These are phyloP conservation scores for Pyrenochaeta sp. DNA, from an alignment of 2,329 filamentous ascomycete species.

Conservation along the genomic window DNA sequence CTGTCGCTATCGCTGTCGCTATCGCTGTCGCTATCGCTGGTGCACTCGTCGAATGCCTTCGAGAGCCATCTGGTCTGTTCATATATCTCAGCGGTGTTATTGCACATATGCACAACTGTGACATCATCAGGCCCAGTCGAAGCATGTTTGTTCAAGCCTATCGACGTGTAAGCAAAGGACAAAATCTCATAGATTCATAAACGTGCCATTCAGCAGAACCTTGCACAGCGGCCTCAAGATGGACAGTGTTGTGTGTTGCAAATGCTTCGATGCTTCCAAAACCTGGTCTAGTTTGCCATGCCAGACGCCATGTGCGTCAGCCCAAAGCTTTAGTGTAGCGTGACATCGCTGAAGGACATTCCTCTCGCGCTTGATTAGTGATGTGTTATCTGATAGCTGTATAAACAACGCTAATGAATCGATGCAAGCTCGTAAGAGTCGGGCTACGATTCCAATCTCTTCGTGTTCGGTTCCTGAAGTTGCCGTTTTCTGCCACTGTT, in stretches of 20 bases:
- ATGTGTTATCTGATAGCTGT: background rate
- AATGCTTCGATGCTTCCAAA: conserved; percentile 22
- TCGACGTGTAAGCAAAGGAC: conserved; percentile 2
- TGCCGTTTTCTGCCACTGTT: conserved; percentile 9
- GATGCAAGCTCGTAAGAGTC: conserved; percentile 10
- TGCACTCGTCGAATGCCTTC: background rate
- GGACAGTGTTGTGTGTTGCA: conserved; percentile 20
- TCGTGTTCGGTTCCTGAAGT: background rate
- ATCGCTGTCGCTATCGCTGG: background rate
- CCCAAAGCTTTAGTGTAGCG: conserved; percentile 25
- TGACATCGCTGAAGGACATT: conserved; percentile 19
- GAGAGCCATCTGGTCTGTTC: conserved; percentile 22
- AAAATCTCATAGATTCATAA: background rate
- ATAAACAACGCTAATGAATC: conserved; percentile 1
- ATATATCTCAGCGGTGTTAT: conserved; percentile 10
- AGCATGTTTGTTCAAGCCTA: conserved; percentile 10
- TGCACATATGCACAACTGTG: background rate
- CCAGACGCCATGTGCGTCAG: conserved; percentile 18
- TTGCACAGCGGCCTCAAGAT: conserved; percentile 18
- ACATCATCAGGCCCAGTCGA: background rate
- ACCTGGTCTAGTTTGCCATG: conserved; percentile 21
- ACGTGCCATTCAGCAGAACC: conserved; percentile 9
- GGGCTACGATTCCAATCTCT: conserved; percentile 12
- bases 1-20: background rate
- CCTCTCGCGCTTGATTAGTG: conserved; percentile 1